phyloP scores from a whole-genome alignment of 1,139 yeast genomes.

The Lodderomyces orthopsilosis region DNA sequence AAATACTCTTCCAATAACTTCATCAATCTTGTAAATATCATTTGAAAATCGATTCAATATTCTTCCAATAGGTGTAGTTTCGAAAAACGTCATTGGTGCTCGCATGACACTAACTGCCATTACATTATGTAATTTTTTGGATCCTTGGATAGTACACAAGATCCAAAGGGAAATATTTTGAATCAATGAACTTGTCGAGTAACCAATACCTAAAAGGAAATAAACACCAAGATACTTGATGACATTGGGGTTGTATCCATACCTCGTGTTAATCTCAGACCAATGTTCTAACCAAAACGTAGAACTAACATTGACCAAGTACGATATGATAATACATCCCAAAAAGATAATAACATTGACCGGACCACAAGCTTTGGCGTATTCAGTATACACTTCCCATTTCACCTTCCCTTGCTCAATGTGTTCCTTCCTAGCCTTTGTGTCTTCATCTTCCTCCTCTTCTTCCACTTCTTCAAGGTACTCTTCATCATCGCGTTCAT shows the following conservation, averaged over 20 bases:
- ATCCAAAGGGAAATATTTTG: constrained; percentile 79
- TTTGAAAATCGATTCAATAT: constrained; percentile 90
- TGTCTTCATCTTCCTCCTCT: constrained; percentile 45
- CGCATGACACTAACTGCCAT: constrained; percentile 82
- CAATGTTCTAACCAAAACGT: constrained; percentile 95
- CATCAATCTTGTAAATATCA: constrained; percentile 92
- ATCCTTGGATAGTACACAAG: constrained; percentile 81
- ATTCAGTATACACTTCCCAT: constrained; percentile 79
- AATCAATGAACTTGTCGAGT: constrained; percentile 56
- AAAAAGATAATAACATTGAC: constrained; percentile 59
- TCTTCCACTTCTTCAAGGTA: constrained; percentile 21
- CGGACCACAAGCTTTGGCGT: constrained; percentile 88
- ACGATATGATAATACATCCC: constrained; percentile 48
- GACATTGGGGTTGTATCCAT: constrained; percentile 71
- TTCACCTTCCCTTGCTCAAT: constrained; percentile 93
- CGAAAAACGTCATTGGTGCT: constrained; percentile 97
- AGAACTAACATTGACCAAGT: constrained; percentile 51
- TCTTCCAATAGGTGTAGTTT: constrained; percentile 95
- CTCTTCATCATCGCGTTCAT: constrained; percentile 10
- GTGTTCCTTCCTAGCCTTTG: constrained; percentile 60
- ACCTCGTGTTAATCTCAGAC: constrained; percentile 81
- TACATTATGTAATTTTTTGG: constrained; percentile 67
- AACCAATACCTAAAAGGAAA: constrained; percentile 65
- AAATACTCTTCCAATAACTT: constrained; percentile 79
- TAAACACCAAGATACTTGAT: constrained; percentile 72